Conservation (phyloP, 176 grass and related monocot genomes). For the Musa itinerans region DNA sequence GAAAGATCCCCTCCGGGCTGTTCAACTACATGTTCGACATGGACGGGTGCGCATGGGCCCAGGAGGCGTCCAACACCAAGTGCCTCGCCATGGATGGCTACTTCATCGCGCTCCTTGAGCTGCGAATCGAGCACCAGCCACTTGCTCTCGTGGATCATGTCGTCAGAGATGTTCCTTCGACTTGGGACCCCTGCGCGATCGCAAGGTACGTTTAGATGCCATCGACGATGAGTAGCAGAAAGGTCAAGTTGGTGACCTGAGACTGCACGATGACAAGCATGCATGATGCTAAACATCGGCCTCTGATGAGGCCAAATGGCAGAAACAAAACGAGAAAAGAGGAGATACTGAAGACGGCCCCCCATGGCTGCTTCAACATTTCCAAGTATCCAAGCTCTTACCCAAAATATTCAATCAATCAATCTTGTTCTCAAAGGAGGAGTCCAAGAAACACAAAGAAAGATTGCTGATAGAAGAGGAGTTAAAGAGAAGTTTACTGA, state of each 20-base stretch:
- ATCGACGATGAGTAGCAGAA: neutral
- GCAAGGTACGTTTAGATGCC: conserved; percentile 31
- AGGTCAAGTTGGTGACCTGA: no score
- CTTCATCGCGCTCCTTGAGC: conserved; percentile 90
- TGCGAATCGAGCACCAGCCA: conserved; percentile 41
- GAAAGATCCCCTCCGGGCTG: conserved; percentile 80
- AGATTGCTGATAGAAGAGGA: no score
- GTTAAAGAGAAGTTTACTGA: neutral
- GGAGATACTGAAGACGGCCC: no score
- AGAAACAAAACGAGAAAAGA: no score
- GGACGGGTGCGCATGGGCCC: conserved; percentile 44
- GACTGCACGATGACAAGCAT: no score
- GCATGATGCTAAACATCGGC: no score
- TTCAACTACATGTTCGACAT: conserved; percentile 67
- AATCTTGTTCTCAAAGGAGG: no score
- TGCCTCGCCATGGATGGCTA: conserved; percentile 74
- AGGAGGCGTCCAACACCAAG: conserved; percentile 56
- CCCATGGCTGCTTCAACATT: no score
- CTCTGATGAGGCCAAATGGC: no score
- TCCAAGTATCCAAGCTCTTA: neutral
- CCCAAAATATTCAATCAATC: no score
- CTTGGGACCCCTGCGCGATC: conserved; percentile 56
- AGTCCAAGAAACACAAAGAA: no score
- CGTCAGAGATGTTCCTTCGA: conserved; percentile 35
- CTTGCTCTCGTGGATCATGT: conserved; percentile 41